phyloP scores from a whole-genome alignment of 768 basidiomycete genomes.

The Lactarius indigo region DNA sequence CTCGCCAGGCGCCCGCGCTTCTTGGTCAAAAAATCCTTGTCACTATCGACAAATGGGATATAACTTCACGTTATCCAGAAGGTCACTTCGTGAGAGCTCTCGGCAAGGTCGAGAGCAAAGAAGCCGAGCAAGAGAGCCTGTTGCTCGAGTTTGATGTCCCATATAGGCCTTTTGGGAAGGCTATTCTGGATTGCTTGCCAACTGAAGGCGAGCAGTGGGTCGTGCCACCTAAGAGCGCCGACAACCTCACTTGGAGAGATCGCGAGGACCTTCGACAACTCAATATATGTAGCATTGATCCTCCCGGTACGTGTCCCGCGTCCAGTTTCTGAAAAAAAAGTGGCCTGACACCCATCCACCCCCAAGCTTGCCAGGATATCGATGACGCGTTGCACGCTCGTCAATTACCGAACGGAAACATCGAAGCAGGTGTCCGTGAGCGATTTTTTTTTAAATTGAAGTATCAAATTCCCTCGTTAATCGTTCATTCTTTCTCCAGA shows the following conservation, averaged over 20 bases:
- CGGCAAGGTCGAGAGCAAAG: constrained; percentile 89
- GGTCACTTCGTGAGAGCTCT: constrained; percentile 95
- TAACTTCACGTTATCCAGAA: constrained; percentile 86
- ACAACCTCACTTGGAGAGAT: constrained; percentile 64
- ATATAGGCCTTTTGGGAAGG: constrained; percentile 94
- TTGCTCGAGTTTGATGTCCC: constrained; percentile 94
- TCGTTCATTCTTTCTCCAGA: constrained; percentile 45
- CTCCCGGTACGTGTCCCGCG: constrained; percentile 57
- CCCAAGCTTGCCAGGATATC: constrained; percentile 89
- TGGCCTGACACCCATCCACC: constrained; percentile 14
- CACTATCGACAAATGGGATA: constrained; percentile 90
- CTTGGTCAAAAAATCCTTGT: constrained; percentile 94
- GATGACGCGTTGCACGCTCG: constrained; percentile 96
- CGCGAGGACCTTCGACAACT: constrained; percentile 84
- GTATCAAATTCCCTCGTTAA: not conserved
- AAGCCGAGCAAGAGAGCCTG: constrained; percentile 92
- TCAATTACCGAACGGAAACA: constrained; percentile 83
- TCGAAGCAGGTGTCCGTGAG: constrained; percentile 97
- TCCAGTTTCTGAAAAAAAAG: not conserved
- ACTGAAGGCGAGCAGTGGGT: constrained; percentile 88
- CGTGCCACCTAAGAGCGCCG: constrained; percentile 70
- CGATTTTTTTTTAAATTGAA: constrained; percentile 27
- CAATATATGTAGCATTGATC: constrained; percentile 95
- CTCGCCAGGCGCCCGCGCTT: constrained; percentile 87
- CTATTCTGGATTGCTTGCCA: constrained; percentile 89